phyloP scores from a whole-genome alignment of 805 yeast genomes.

The Kazachstania viticola region DNA sequence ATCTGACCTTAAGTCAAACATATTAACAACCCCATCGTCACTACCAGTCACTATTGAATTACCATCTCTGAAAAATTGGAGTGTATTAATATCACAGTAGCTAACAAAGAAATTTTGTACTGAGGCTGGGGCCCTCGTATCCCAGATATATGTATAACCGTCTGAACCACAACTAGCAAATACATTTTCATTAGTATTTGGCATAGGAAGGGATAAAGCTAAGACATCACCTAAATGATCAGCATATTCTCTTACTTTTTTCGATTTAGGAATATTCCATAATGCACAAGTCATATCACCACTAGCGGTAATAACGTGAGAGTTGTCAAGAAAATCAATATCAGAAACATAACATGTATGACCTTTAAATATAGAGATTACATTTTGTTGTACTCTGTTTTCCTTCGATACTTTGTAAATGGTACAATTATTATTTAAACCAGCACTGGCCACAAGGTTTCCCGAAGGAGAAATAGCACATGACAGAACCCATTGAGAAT shows the following conservation, averaged over 20 bases:
- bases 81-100: conserved; percentile 50
- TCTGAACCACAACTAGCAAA: conserved; percentile 62
- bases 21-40: conserved; percentile 62
- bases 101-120: conserved; percentile 44
- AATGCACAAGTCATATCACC: conserved; percentile 72
- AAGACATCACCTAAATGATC: conserved; percentile 70
- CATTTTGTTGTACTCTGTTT: conserved; percentile 29
- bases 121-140: conserved; percentile 38
- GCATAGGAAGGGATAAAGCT: conserved; percentile 29
- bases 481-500: conserved; percentile 67
- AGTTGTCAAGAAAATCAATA: conserved; percentile 51
- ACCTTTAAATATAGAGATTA: conserved; percentile 54
- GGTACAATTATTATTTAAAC: conserved; percentile 70
- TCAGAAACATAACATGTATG: conserved; percentile 77
- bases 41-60: conserved; percentile 62
- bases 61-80: conserved; percentile 59
- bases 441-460: conserved; percentile 63
- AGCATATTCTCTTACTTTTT: conserved; percentile 38
- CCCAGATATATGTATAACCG: conserved; percentile 60
- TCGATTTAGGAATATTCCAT: conserved; percentile 69
- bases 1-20: conserved; percentile 70
- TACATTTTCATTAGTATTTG: conserved; percentile 14
- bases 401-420: conserved; percentile 40
- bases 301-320: conserved; percentile 52
- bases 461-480: conserved; percentile 66